phyloP scores from a whole-genome alignment of 1,284 basidiomycete species.

The Ganoderma leucocontextum region DNA sequence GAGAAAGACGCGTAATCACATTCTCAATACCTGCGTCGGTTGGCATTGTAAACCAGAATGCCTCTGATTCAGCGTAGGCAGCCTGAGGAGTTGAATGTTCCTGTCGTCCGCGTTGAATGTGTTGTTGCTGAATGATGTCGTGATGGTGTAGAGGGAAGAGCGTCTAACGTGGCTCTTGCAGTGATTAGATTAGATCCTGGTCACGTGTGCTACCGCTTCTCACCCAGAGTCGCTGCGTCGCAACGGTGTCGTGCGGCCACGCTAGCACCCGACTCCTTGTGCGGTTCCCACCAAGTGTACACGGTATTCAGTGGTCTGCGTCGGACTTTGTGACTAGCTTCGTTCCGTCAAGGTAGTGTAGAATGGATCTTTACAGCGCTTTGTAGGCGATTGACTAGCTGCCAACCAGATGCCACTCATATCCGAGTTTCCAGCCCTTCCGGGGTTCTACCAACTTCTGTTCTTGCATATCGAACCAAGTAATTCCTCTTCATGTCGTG shows the following conservation, averaged over 20 bases:
- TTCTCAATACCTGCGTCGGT: background rate
- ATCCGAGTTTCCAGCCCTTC: slow-evolving; percentile 64
- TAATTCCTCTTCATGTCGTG: slow-evolving; percentile 40
- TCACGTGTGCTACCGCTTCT: background rate
- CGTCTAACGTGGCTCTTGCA: background rate
- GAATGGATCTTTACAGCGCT: background rate
- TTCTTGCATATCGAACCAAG: slow-evolving; percentile 78
- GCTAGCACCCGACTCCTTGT: background rate
- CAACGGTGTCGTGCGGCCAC: background rate
- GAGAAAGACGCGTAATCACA: background rate
- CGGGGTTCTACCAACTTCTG: slow-evolving; percentile 71
- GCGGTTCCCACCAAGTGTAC: background rate
- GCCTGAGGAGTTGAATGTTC: background rate
- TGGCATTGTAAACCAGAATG: background rate
- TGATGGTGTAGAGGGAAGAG: background rate
- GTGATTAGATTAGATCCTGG: slow-evolving; percentile 12
- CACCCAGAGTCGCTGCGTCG: background rate
- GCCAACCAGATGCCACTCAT: slow-evolving; percentile 33
- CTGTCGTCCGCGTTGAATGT: background rate
- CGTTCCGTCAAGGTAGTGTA: background rate
- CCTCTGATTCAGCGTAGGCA: background rate
- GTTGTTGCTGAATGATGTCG: background rate
- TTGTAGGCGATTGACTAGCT: background rate
- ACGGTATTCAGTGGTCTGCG: background rate
- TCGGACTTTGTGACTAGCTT: background rate